A percentile compares a stretch with the other conserved stretches of the same genome.
These are phyloP conservation scores for Pseudogymnoascus sp. DNA, from an alignment of 2,329 filamentous ascomycete genomes.

Conservation along the genomic window DNA sequence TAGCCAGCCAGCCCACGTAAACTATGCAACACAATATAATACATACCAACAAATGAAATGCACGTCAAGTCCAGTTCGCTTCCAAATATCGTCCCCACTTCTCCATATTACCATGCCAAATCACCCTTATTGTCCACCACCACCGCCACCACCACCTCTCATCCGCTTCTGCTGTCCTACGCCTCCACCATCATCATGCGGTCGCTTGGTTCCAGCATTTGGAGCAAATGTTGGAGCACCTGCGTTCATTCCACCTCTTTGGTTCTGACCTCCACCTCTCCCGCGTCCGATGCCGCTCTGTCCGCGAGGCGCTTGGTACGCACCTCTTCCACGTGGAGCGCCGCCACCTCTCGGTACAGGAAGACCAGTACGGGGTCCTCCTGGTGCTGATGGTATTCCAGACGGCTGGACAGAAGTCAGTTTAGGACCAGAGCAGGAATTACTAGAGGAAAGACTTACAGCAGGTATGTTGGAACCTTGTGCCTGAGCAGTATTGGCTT, in stretches of 20 bases:
- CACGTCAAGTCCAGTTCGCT: background rate
- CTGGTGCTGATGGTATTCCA: background rate
- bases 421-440: background rate
- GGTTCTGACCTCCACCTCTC: conserved; percentile 17
- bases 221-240: conserved; percentile 25
- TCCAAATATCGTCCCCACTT: background rate
- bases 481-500: conserved; percentile 3
- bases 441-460: background rate
- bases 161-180: conserved; percentile 35
- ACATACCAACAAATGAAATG: conserved; percentile 5
- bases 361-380: conserved; percentile 9
- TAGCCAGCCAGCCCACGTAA: background rate
- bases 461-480: conserved; percentile 6
- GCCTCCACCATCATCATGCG: conserved; percentile 28
- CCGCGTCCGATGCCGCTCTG: conserved; percentile 15
- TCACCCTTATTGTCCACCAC: background rate
- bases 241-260: conserved; percentile 28
- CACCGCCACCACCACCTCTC: conserved; percentile 25
- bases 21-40: conserved; percentile 8
- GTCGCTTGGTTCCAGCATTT: conserved; percentile 24
- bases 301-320: conserved; percentile 10
- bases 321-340: conserved; percentile 2
- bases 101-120: background rate
- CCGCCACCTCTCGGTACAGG: conserved; percentile 9
- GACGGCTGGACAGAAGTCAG: background rate